Percentiles rank a stretch among this genome's conserved stretches.
Evolutionary conservation across 2,329 filamentous ascomycete species (phyloP).

Genomic region (Geosmithia flava): DNA sequence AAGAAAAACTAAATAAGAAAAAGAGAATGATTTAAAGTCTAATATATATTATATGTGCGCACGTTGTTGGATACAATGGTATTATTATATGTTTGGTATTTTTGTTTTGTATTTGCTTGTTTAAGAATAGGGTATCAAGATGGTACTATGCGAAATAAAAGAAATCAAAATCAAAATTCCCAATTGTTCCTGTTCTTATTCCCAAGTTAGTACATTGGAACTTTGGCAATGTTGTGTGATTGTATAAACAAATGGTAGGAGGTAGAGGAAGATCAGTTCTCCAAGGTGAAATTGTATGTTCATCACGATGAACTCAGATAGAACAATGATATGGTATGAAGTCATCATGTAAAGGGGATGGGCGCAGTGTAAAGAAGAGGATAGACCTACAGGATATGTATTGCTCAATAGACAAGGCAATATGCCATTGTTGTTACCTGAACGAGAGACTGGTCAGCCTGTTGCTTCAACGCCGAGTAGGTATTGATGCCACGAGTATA

Average conservation of each 20-base stretch:
- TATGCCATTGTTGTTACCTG: background rate
- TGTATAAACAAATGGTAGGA: background rate
- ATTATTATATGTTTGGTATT: no score
- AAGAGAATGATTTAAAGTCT: no score
- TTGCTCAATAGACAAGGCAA: background rate
- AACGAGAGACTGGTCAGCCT: background rate
- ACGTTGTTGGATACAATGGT: no score
- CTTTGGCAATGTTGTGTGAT: background rate
- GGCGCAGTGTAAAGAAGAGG: background rate
- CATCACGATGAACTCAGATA: constrained; percentile 44
- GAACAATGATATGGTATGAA: constrained; percentile 27
- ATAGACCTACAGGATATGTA: background rate
- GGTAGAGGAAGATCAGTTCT: constrained; percentile 36
- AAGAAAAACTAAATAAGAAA: no score
- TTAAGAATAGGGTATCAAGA: no score
- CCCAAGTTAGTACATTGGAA: background rate
- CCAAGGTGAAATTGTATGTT: constrained; percentile 44
- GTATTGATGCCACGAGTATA: background rate
- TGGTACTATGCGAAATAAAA: no score
- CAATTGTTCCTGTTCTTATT: background rate
- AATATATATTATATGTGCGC: no score
- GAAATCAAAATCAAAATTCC: no score
- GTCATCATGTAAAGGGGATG: constrained; percentile 34
- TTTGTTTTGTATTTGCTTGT: no score
- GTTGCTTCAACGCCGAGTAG: background rate